Conservation (phyloP, 2,329 filamentous ascomycete species). For the Aspergillus oerlinghausenensis region DNA sequence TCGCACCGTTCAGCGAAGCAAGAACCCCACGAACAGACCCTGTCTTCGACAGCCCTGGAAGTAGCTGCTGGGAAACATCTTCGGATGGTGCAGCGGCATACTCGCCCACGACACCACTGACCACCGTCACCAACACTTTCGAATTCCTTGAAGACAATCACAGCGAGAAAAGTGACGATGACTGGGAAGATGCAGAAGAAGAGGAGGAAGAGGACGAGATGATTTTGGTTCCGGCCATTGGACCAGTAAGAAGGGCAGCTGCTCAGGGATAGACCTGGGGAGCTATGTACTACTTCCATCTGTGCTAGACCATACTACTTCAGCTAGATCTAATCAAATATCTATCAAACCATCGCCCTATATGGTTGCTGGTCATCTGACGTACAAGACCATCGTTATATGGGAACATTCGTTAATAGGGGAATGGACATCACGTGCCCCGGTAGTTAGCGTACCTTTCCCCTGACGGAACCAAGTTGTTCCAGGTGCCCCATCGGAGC, state of each 20-base stretch:
- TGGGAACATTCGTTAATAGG: no score
- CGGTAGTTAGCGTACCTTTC: constrained; percentile 4
- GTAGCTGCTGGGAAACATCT: not conserved
- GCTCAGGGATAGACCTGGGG: no score
- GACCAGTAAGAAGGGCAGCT: not conserved
- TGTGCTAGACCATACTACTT: no score
- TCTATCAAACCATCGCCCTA: no score
- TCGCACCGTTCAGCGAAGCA: not conserved
- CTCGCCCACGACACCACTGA: not conserved
- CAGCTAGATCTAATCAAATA: no score
- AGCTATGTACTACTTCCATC: no score
- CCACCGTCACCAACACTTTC: not conserved
- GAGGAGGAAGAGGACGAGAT: constrained; percentile 5
- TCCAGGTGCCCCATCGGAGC: constrained; percentile 15
- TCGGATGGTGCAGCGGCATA: not conserved
- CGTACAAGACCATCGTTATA: no score
- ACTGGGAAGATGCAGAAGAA: not conserved
- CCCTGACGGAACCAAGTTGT: constrained; percentile 26
- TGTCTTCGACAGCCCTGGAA: not conserved
- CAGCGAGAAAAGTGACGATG: not conserved
- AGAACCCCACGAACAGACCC: not conserved
- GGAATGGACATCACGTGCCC: no score
- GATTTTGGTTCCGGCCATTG: constrained; percentile 1
- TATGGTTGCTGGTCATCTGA: no score
- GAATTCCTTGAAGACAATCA: not conserved